Evolutionary conservation across 257 asterid species (phyloP).

Genomic region (Nicotiana tabacum): DNA sequence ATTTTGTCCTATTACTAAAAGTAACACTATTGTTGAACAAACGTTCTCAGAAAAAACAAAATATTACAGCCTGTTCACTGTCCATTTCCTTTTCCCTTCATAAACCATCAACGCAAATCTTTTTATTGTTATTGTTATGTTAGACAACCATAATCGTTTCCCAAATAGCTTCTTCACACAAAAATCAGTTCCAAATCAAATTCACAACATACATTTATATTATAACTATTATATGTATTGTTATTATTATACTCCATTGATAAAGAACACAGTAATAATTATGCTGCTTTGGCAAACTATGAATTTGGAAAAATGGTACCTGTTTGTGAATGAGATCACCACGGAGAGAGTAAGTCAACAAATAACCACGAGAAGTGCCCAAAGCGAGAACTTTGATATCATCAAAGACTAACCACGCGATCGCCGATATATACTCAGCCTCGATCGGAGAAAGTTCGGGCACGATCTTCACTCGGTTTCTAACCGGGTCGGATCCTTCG

Average conservation of each 20-base stretch:
- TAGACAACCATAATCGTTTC: background rate
- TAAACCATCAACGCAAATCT: background rate
- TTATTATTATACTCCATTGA: background rate
- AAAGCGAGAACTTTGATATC: conserved; percentile 63
- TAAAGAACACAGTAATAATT: background rate
- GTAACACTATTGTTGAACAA: background rate
- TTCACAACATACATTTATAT: background rate
- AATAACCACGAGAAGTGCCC: conserved; percentile 84
- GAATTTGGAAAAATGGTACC: conserved; percentile 28
- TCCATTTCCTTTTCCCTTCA: background rate
- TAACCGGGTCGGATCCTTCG: conserved; percentile 33
- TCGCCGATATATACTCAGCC: conserved; percentile 70
- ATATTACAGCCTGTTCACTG: background rate
- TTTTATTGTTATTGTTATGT: too few species aligned
- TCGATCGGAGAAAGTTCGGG: conserved; percentile 85
- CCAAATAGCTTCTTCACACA: background rate
- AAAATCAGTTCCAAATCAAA: background rate
- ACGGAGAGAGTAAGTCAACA: conserved; percentile 57
- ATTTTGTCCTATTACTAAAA: background rate
- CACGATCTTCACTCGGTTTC: conserved; percentile 47
- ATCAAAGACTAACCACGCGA: conserved; percentile 78
- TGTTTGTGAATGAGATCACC: conserved; percentile 85
- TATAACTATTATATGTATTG: too few species aligned
- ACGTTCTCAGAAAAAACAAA: background rate
- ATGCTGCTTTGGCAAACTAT: background rate